phyloP scores from a whole-genome alignment of 306 rosid genomes.

The Trifolium dubium region DNA sequence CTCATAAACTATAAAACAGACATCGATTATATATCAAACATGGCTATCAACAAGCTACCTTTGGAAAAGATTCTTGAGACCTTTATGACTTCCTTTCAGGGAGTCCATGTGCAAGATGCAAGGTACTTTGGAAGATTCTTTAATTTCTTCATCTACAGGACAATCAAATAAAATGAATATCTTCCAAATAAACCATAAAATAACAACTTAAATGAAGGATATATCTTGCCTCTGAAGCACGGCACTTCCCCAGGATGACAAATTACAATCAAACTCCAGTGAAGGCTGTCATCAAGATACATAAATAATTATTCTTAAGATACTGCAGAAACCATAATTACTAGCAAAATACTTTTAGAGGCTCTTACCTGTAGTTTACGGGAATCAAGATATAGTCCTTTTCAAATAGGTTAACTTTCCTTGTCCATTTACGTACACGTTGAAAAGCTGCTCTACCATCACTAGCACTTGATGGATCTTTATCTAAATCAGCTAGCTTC shows the following conservation, averaged over 20 bases:
- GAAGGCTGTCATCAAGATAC: slow-evolving; percentile 58
- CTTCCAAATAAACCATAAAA: slow-evolving; percentile 32
- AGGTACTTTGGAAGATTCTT: slow-evolving; percentile 56
- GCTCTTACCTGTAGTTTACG: slow-evolving; percentile 67
- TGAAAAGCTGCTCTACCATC: slow-evolving; percentile 71
- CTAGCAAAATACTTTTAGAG: slow-evolving; percentile 26
- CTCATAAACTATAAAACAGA: slow-evolving; percentile 24
- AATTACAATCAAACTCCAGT: slow-evolving; percentile 79
- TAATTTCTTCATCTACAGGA: slow-evolving; percentile 55
- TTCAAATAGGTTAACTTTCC: slow-evolving; percentile 66
- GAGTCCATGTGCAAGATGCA: slow-evolving; percentile 89
- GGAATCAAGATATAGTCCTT: slow-evolving; percentile 76
- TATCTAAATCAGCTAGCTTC: slow-evolving; percentile 79
- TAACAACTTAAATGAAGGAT: slow-evolving; percentile 35
- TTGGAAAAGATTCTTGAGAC: slow-evolving; percentile 64
- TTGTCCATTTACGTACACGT: slow-evolving; percentile 72
- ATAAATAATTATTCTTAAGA: slow-evolving; percentile 32
- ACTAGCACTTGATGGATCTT: slow-evolving; percentile 62
- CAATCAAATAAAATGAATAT: slow-evolving; percentile 32
- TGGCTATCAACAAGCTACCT: slow-evolving; percentile 54
- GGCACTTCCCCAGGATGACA: slow-evolving; percentile 73
- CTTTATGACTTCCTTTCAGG: slow-evolving; percentile 69
- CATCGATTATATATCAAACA: slow-evolving; percentile 6
- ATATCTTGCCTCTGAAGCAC: slow-evolving; percentile 53
- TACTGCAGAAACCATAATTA: slow-evolving; percentile 24